Evolutionary conservation across 345 rosid genomes (phyloP), one percentile per base, ranked within the genome.

Genomic region (Moringa oleifera): DNA sequence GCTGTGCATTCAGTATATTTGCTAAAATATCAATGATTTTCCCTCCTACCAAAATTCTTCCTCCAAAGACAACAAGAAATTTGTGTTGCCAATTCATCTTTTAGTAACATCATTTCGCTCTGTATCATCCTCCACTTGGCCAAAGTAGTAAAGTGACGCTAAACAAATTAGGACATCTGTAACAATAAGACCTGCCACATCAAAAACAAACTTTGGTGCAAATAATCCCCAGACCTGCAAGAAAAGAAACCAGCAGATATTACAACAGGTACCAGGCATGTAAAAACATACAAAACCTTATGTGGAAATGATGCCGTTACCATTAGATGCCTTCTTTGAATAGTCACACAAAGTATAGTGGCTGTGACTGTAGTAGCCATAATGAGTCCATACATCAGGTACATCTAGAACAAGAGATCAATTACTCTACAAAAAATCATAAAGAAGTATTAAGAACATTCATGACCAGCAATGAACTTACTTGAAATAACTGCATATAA

Each of bases 211-310:
- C 76, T 94, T 88, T 0, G 96, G 99, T 58, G 96, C 96, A 74
- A 94, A 94, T 64, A 90, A 66, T 51, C 96, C 96, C 98, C 98
- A 86, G 20, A 93, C 98, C 96, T 88, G 96, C 72, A 72, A 76
- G 37, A n/a, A 53, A 7, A 41, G 12, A 41, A 41, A 41, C 1
- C 17, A 41, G 47, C 12, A 5, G 6, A 15, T 41, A 41, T 41
- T 15, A 41, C 16, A 41, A 41, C 12, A n/a, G n/a, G 41, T 41
- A 41, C 17, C 6, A 41, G n/a, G n/a, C n/a, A n/a, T n/a, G n/a
- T n/a, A n/a, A 33, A 33, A 33, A 4, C 37, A 33, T 4, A 33
- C 11, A 33, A 33, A 33, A 11, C 6, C 37, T 33, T 5, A 33
- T 4, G 37, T 33, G 37, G 11, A 11, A 33, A 33, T 33, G 11